A percentile compares a stretch with the other conserved stretches of the same genome.
Conservation (phyloP, 345 rosid species). For the Turnera subulata region DNA sequence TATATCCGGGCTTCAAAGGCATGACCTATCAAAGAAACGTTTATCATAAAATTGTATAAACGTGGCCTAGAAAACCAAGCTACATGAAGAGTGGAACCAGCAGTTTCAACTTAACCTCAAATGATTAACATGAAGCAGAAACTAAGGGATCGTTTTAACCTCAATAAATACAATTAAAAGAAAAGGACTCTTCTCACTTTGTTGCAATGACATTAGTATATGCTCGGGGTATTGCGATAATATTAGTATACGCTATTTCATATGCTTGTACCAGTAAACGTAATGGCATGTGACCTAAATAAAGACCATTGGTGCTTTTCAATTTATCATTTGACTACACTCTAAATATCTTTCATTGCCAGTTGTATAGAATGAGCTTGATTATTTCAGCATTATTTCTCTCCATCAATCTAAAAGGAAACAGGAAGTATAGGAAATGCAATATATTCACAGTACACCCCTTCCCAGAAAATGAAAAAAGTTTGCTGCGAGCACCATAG, state of each 20-base stretch:
- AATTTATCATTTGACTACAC: no score
- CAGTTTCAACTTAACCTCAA: not conserved
- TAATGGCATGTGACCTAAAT: no score
- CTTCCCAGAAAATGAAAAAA: no score
- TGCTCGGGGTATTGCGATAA: not conserved
- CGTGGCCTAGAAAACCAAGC: not conserved
- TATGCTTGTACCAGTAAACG: not conserved
- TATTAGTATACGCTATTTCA: not conserved
- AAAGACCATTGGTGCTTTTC: no score
- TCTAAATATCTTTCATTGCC: no score
- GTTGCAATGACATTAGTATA: no score
- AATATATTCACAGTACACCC: not conserved
- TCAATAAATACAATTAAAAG: not conserved
- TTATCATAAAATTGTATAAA: not conserved
- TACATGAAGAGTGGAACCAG: not conserved
- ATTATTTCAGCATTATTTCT: no score
- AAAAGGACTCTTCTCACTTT: no score
- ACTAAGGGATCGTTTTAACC: no score
- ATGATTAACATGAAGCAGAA: not conserved
- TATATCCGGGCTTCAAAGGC: conserved; percentile 95
- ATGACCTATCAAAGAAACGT: conserved; percentile 56
- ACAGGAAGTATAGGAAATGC: not conserved
- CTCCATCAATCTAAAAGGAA: no score
- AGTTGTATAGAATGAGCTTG: no score
- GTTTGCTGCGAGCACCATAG: no score